phyloP scores from a whole-genome alignment of 352 stramenopile species.

The Phytophthora europaea region DNA sequence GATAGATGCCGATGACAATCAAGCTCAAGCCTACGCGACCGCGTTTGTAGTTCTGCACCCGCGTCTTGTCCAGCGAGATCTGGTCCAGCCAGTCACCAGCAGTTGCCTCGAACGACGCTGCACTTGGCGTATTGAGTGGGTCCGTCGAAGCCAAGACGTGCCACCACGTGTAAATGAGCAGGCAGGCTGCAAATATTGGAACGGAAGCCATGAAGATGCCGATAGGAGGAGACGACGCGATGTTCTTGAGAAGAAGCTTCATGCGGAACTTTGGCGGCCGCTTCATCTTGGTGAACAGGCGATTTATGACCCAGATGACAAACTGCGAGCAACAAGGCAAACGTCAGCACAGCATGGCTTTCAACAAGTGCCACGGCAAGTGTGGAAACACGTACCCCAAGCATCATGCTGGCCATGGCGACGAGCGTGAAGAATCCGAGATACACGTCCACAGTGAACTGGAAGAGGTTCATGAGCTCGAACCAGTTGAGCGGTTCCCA shows the following conservation, averaged over 20 bases:
- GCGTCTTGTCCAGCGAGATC: slow-evolving; percentile 79
- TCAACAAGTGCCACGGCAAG: background rate
- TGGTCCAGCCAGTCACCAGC: slow-evolving; percentile 91
- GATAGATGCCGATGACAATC: slow-evolving; percentile 85
- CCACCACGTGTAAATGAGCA: slow-evolving; percentile 90
- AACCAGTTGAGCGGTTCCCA: slow-evolving; percentile 95
- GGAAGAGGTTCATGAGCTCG: slow-evolving; percentile 96
- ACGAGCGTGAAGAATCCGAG: slow-evolving; percentile 95
- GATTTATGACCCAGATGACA: slow-evolving; percentile 95
- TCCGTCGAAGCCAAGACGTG: slow-evolving; percentile 60
- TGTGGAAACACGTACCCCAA: slow-evolving; percentile 70
- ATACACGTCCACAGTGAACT: slow-evolving; percentile 96
- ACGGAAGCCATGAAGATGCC: slow-evolving; percentile 79
- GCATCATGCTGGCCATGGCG: slow-evolving; percentile 87
- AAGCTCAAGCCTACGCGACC: slow-evolving; percentile 90
- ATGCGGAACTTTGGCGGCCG: slow-evolving; percentile 95
- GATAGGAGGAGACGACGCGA: slow-evolving; percentile 85
- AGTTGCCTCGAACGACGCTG: slow-evolving; percentile 86
- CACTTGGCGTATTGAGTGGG: slow-evolving; percentile 60
- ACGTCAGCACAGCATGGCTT: background rate
- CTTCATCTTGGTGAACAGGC: slow-evolving; percentile 96
- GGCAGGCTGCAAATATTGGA: slow-evolving; percentile 61
- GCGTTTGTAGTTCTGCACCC: slow-evolving; percentile 86
- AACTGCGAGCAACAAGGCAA: slow-evolving; percentile 43
- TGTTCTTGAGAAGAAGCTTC: slow-evolving; percentile 91